Evolutionary conservation across 2,329 filamentous ascomycete species (phyloP).

Genomic region (Ceratocystis colombiana): DNA sequence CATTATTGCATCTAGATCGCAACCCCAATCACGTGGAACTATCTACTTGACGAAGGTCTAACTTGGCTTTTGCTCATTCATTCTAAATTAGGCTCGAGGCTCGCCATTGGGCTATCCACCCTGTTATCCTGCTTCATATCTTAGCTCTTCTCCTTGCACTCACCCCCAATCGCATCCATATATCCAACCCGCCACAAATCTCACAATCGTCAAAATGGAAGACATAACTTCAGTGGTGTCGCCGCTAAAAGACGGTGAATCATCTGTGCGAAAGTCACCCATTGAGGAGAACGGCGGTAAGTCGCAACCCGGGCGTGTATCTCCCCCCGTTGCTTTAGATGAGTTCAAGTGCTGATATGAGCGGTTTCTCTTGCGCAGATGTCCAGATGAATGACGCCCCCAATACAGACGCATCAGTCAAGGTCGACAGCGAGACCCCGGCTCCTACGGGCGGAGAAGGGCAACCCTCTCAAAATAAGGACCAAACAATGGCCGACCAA

Average conservation of each 20-base stretch:
- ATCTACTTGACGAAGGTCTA: background rate
- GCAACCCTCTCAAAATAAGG: conserved; percentile 34
- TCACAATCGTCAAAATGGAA: conserved; percentile 19
- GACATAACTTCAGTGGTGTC: conserved; percentile 12
- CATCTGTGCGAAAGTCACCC: background rate
- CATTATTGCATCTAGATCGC: background rate
- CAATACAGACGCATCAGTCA: conserved; percentile 41
- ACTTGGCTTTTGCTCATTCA: too few species aligned
- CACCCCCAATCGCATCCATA: background rate
- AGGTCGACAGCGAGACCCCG: conserved; percentile 52
- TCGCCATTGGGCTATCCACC: background rate
- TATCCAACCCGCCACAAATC: background rate
- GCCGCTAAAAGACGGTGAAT: conserved; percentile 16
- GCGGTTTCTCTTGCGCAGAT: conserved; percentile 37
- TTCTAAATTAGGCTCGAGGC: background rate
- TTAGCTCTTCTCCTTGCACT: conserved; percentile 5
- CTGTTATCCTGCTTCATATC: background rate
- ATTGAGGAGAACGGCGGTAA: conserved; percentile 25
- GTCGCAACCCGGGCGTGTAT: background rate
- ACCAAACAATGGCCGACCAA: conserved; percentile 42
- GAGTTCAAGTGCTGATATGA: background rate
- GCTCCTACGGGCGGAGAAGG: conserved; percentile 58
- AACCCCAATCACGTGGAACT: background rate
- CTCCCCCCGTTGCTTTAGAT: background rate
- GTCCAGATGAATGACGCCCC: conserved; percentile 51